Conservation (phyloP, 1,284 basidiomycete genomes). For the Sporisorium scitamineum region DNA sequence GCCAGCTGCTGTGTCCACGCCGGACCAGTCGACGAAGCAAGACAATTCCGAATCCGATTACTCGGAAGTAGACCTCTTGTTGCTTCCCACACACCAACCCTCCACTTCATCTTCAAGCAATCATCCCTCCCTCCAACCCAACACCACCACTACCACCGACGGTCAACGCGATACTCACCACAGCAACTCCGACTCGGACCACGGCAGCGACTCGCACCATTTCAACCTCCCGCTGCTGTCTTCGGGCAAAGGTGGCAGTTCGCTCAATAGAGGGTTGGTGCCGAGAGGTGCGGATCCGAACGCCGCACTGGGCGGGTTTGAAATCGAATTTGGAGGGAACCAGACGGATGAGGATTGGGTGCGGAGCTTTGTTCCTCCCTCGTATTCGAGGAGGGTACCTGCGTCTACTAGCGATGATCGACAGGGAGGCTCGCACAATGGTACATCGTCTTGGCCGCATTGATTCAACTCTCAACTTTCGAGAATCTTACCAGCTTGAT, state of each 20-base stretch:
- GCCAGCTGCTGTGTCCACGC: not conserved
- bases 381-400: not conserved
- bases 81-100: constrained; percentile 23
- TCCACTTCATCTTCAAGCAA: not conserved
- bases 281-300: constrained; percentile 44
- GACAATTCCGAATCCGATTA: constrained; percentile 8
- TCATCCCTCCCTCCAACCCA: not conserved
- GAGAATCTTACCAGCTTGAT: too few relatives aligned
- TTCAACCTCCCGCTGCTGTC: constrained; percentile 15
- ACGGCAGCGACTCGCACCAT: not conserved
- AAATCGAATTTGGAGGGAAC: constrained; percentile 44
- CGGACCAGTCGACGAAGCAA: not conserved
- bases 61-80: constrained; percentile 28
- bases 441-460: not conserved
- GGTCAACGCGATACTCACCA: not conserved
- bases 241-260: constrained; percentile 30
- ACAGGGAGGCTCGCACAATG: not conserved
- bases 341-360: constrained; percentile 39
- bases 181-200: not conserved
- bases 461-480: not conserved
- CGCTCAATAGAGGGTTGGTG: constrained; percentile 31
- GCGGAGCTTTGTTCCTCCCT: constrained; percentile 20
- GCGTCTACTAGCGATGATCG: not conserved
- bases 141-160: not conserved
- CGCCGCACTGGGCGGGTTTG: constrained; percentile 41